Evolutionary conservation across 192 early-diverging fungal species (phyloP).

Genomic region (Phycomyces nitens): DNA sequence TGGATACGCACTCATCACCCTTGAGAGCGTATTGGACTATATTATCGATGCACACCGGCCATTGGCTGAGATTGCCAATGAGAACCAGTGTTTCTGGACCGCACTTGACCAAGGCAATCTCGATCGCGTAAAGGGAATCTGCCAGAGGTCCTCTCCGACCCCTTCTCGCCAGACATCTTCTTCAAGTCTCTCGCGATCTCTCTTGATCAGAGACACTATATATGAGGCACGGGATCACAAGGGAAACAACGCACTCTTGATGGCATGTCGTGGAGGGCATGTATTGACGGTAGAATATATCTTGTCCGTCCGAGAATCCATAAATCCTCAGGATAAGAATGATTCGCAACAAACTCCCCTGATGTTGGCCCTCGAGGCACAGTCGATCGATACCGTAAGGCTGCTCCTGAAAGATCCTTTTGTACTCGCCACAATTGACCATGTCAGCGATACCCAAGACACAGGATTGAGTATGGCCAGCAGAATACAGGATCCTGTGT

Average conservation of each 20-base stretch:
- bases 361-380: constrained; percentile 32
- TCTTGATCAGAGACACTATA: not conserved
- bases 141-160: constrained; percentile 11
- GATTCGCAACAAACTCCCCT: constrained; percentile 39
- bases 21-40: constrained; percentile 47
- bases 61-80: constrained; percentile 30
- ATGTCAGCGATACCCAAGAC: constrained; percentile 38
- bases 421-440: constrained; percentile 14
- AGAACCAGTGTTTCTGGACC: constrained; percentile 38
- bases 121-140: constrained; percentile 7
- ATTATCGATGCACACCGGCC: constrained; percentile 28
- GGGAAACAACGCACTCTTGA: constrained; percentile 39
- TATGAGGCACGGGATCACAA: constrained; percentile 35
- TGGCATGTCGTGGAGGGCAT: constrained; percentile 36
- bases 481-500: too few relatives aligned
- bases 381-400: constrained; percentile 26
- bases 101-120: constrained; percentile 31
- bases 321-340: constrained; percentile 28
- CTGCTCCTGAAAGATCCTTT: constrained; percentile 23
- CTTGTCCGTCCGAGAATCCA: constrained; percentile 5
- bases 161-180: too few relatives aligned
- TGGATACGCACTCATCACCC: constrained; percentile 46
- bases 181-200: too few relatives aligned
- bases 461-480: constrained; percentile 27
- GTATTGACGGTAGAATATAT: constrained; percentile 24